These are phyloP conservation scores for Neonothopanus nambi DNA, from an alignment of 1,284 basidiomycete genomes.

Conservation along the genomic window DNA sequence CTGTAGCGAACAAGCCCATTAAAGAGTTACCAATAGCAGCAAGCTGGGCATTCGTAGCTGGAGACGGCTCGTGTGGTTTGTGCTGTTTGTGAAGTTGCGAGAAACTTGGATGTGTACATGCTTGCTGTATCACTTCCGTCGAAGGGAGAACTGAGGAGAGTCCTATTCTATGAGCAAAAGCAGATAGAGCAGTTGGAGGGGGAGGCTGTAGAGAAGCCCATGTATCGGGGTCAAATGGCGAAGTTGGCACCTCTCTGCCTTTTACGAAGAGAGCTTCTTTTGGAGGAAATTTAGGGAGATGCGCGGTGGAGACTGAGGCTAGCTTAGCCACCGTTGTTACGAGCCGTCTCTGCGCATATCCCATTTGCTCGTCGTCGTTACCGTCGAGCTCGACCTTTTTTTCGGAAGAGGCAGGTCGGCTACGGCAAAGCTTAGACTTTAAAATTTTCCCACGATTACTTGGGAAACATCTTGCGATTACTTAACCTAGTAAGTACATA, in stretches of 20 bases:
- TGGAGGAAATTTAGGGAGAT: slow-evolving; percentile 62
- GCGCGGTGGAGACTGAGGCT: slow-evolving; percentile 52
- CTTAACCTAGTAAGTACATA: too few relatives aligned
- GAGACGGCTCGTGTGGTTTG: slow-evolving; percentile 51
- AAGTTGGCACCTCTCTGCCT: slow-evolving; percentile 29
- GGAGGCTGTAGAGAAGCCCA: slow-evolving; percentile 78
- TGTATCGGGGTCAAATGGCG: slow-evolving; percentile 56
- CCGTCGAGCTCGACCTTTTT: slow-evolving; percentile 3
- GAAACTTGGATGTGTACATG: slow-evolving; percentile 83
- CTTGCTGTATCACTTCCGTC: slow-evolving; percentile 61
- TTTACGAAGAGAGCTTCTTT: slow-evolving; percentile 48
- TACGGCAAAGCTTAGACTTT: too few relatives aligned
- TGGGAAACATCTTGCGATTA: too few relatives aligned
- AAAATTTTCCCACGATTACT: too few relatives aligned
- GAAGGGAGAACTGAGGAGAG: slow-evolving; percentile 53
- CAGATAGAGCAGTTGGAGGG: slow-evolving; percentile 68
- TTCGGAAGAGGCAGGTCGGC: neutral
- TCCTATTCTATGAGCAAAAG: slow-evolving; percentile 76
- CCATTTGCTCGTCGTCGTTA: slow-evolving; percentile 37
- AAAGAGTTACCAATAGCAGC: slow-evolving; percentile 85
- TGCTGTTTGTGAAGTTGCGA: slow-evolving; percentile 54
- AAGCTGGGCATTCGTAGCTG: slow-evolving; percentile 76
- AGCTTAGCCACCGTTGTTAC: slow-evolving; percentile 56
- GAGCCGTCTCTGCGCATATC: slow-evolving; percentile 60
- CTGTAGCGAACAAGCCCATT: slow-evolving; percentile 88